Evolutionary conservation across 1,139 yeast genomes (phyloP), one percentile per base, ranked within the genome.

Genomic region (Kurtzmaniella quercitrusa): DNA sequence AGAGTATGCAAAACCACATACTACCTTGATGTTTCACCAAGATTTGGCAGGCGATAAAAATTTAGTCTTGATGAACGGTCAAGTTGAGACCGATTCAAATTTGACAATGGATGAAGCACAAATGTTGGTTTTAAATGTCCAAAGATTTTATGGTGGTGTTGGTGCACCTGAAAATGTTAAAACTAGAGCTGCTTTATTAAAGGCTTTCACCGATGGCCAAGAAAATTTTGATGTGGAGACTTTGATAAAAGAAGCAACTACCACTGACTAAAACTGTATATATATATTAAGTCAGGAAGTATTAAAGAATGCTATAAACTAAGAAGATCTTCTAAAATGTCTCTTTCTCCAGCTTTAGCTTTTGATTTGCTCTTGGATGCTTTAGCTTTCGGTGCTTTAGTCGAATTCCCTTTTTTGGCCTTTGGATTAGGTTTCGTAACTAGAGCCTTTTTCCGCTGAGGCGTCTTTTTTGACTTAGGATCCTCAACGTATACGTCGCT

Each of bases 1-100:
- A 48, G 98, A 91, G 57, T 94, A 74, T 63, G 96, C 98, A 11
- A 83, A 88, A 56, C 98, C 98, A 1, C 98, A 94, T 60, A 89
- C 98, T 1, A 87, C 96, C 0, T 68, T 93, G 49, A 80, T 82
- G 62, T 86, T 93, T 73, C 98, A 93, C 65, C 80, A 83, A 42
- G 97, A 94, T 44, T 66, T 93, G 42, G 69, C 74, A 5, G 71
- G 75, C 0, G 73, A 74, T 16, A 84, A 86, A 51, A 81, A 74
- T 1, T 47, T 88, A 3, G 91, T 88, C 0, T 70, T 94, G 51
- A 88, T 91, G 95, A 89, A 89, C 53, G 96, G 98, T 1, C 76
- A 75, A 21, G 82, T 89, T 7, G 96, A 91, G 56, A 68, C 71
- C 44, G 93, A 88, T 43, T 72, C 85, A 12, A 71, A 82, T 26